These are phyloP conservation scores for Lecanoromycetidae sp. DNA, from an alignment of 2,329 filamentous ascomycete genomes.

Conservation along the genomic window DNA sequence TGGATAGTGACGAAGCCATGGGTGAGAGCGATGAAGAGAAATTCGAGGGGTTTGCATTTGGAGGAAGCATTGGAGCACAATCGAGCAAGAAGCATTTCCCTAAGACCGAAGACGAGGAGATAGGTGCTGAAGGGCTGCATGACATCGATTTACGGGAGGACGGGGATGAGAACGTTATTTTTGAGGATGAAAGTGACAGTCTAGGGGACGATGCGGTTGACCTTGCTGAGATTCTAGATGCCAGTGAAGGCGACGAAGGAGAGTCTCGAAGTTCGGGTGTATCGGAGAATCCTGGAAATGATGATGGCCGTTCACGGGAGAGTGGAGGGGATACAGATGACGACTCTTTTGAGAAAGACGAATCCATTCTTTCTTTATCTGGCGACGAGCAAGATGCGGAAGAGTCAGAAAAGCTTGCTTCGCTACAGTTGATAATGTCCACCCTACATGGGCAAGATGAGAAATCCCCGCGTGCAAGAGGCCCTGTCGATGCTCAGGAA, in stretches of 20 bases:
- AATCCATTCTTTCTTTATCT: constrained; percentile 39
- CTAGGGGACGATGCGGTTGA: constrained; percentile 53
- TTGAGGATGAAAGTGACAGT: constrained; percentile 32
- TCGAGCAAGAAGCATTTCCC: constrained; percentile 20
- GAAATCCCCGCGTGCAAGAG: constrained; percentile 23
- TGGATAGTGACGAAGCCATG: constrained; percentile 72
- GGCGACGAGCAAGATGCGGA: constrained; percentile 36
- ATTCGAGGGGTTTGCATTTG: constrained; percentile 64
- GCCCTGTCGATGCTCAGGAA: constrained; percentile 42
- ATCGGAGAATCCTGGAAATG: constrained; percentile 21
- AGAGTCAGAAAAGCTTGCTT: constrained; percentile 42
- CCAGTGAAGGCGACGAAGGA: constrained; percentile 39
- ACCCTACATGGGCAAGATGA: constrained; percentile 39
- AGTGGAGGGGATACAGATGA: neutral
- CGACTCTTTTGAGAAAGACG: constrained; percentile 25
- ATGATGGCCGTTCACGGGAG: constrained; percentile 12
- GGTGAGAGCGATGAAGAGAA: constrained; percentile 75
- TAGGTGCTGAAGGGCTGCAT: constrained; percentile 17
- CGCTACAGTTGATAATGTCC: constrained; percentile 57
- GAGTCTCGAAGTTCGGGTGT: constrained; percentile 18
- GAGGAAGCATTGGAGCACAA: constrained; percentile 41
- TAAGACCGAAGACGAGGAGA: constrained; percentile 19
- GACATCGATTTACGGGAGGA: constrained; percentile 41
- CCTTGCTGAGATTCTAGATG: constrained; percentile 49
- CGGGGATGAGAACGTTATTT: constrained; percentile 34